phyloP scores from a whole-genome alignment of 2,329 filamentous ascomycete species.

The Ambrosiella beaveri region DNA sequence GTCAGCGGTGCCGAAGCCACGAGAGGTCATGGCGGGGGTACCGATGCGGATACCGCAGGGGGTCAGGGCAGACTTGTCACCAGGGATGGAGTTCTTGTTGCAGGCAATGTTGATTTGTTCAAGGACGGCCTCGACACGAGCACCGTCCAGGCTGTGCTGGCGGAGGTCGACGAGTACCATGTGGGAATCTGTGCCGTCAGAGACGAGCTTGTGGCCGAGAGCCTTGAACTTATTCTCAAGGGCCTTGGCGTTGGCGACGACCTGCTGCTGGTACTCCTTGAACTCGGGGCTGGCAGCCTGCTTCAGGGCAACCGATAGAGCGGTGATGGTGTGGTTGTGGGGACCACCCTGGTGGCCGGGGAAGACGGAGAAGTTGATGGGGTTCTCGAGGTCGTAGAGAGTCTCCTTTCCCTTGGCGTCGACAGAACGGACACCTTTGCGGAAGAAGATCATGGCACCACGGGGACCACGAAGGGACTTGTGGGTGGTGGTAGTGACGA shows the following conservation, averaged over 20 bases:
- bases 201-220: slow-evolving; percentile 85
- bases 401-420: slow-evolving; percentile 85
- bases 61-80: slow-evolving; percentile 91
- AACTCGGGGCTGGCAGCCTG: slow-evolving; percentile 85
- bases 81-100: slow-evolving; percentile 98
- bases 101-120: slow-evolving; percentile 98
- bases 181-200: slow-evolving; percentile 92
- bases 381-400: slow-evolving; percentile 81
- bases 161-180: slow-evolving; percentile 93
- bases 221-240: slow-evolving; percentile 71
- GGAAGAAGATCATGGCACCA: slow-evolving; percentile 99
- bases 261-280: slow-evolving; percentile 82
- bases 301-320: slow-evolving; percentile 83
- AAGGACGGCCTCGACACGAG: slow-evolving; percentile 85
- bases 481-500: slow-evolving; percentile 97
- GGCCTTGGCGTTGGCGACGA: slow-evolving; percentile 83
- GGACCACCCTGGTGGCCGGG: slow-evolving; percentile 96
- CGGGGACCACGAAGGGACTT: slow-evolving; percentile 95
- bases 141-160: slow-evolving; percentile 71
- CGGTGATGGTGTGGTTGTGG: slow-evolving; percentile 99
- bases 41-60: slow-evolving; percentile 92
- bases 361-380: slow-evolving; percentile 99
- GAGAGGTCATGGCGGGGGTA: slow-evolving; percentile 90
- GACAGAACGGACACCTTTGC: slow-evolving; percentile 81
- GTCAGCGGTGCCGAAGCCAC: slow-evolving; percentile 82